These are phyloP conservation scores for Cercospora sojina DNA, from an alignment of 2,329 filamentous ascomycete species.

Conservation along the genomic window DNA sequence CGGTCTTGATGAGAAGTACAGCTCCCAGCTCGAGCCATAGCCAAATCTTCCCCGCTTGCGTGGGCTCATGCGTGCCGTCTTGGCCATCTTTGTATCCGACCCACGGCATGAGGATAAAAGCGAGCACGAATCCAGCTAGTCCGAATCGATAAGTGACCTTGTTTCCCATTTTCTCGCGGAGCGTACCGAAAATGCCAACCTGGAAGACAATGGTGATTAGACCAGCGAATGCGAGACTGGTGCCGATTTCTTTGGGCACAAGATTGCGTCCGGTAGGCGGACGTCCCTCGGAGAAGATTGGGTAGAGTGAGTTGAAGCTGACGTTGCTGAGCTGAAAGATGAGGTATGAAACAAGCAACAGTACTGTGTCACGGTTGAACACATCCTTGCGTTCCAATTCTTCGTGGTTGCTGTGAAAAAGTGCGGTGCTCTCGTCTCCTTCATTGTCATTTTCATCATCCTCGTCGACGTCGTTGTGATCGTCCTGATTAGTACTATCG, in stretches of 20 bases:
- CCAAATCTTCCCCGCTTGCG: slow-evolving; percentile 60
- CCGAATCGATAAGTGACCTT: slow-evolving; percentile 78
- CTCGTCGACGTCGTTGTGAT: slow-evolving; percentile 27
- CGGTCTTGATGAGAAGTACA: slow-evolving; percentile 82
- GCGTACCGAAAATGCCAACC: slow-evolving; percentile 73
- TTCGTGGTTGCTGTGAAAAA: slow-evolving; percentile 45
- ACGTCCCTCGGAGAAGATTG: slow-evolving; percentile 78
- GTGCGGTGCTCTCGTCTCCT: slow-evolving; percentile 38
- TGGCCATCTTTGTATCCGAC: slow-evolving; percentile 71
- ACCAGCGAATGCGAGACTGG: slow-evolving; percentile 81
- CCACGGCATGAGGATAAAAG: slow-evolving; percentile 86
- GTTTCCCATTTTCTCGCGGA: slow-evolving; percentile 80
- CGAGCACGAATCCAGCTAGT: slow-evolving; percentile 74
- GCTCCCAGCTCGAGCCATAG: slow-evolving; percentile 78
- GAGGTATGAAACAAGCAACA: slow-evolving; percentile 81
- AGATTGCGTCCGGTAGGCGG: slow-evolving; percentile 75
- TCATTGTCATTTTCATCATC: slow-evolving; percentile 39
- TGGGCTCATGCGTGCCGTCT: slow-evolving; percentile 48
- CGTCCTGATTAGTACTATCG: slow-evolving; percentile 16
- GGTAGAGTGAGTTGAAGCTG: slow-evolving; percentile 91
- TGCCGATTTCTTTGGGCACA: slow-evolving; percentile 75
- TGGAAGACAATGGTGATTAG: slow-evolving; percentile 87
- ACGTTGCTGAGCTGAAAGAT: slow-evolving; percentile 94
- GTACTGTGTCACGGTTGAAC: slow-evolving; percentile 75
- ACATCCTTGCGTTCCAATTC: slow-evolving; percentile 60